phyloP scores from a whole-genome alignment of 192 early-diverging fungal genomes.

The Coemansia sp. region DNA sequence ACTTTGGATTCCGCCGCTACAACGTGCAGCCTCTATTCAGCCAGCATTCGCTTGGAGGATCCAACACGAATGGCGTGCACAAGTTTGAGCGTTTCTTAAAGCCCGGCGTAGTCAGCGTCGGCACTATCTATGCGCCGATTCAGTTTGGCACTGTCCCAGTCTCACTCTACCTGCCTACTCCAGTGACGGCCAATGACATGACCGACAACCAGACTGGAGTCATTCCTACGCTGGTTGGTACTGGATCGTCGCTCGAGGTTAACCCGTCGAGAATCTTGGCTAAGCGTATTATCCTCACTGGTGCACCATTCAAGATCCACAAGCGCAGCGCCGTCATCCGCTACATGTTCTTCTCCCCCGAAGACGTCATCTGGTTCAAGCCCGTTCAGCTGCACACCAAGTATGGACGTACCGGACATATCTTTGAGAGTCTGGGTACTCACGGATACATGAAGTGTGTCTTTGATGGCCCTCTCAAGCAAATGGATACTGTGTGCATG shows the following conservation, averaged over 20 bases:
- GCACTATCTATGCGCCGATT: slow-evolving; percentile 90
- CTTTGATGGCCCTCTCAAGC: slow-evolving; percentile 86
- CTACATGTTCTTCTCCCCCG: slow-evolving; percentile 96
- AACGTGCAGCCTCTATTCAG: slow-evolving; percentile 87
- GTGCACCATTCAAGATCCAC: slow-evolving; percentile 94
- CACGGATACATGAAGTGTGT: slow-evolving; percentile 97
- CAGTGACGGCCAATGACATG: not conserved
- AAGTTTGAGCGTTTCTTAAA: slow-evolving; percentile 94
- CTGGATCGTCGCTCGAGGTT: slow-evolving; percentile 74
- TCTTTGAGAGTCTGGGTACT: slow-evolving; percentile 90
- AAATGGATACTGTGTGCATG: slow-evolving; percentile 96
- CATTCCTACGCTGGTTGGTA: slow-evolving; percentile 65
- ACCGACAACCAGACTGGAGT: not conserved
- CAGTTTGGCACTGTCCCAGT: slow-evolving; percentile 86
- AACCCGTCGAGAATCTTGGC: slow-evolving; percentile 87
- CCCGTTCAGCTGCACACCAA: slow-evolving; percentile 93
- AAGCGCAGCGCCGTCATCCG: slow-evolving; percentile 90
- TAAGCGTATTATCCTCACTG: slow-evolving; percentile 93
- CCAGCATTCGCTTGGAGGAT: slow-evolving; percentile 72
- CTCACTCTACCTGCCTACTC: slow-evolving; percentile 72
- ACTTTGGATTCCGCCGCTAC: slow-evolving; percentile 89
- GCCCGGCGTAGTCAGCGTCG: slow-evolving; percentile 70
- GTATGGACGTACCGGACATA: slow-evolving; percentile 88
- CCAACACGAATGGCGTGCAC: slow-evolving; percentile 87
- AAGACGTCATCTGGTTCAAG: slow-evolving; percentile 95